These are phyloP conservation scores for Angomonas ambiguus DNA, from an alignment of 208 protist species.

Conservation along the genomic window DNA sequence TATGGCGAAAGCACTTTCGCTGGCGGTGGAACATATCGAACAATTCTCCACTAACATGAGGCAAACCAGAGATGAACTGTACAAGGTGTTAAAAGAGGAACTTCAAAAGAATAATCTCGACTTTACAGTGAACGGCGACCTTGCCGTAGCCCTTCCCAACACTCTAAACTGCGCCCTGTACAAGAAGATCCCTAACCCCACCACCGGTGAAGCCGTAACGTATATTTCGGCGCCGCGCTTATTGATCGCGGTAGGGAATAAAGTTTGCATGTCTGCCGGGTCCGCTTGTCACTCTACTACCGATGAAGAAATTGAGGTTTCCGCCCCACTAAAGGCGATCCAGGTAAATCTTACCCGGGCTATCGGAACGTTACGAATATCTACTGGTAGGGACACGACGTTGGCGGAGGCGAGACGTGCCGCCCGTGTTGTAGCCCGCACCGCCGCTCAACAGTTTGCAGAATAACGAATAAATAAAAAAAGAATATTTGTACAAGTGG, in stretches of 20 bases:
- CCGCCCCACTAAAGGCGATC: slow-evolving; percentile 60
- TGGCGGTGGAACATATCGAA: slow-evolving; percentile 37
- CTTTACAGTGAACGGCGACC: slow-evolving; percentile 67
- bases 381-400: slow-evolving; percentile 62
- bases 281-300: slow-evolving; percentile 77
- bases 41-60: slow-evolving; percentile 39
- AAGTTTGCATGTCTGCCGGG: slow-evolving; percentile 82
- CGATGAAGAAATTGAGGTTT: slow-evolving; percentile 48
- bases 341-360: slow-evolving; percentile 46
- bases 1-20: slow-evolving; percentile 65
- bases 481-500: too few relatives aligned
- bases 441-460: slow-evolving; percentile 74
- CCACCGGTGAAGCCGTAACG: slow-evolving; percentile 19
- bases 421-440: slow-evolving; percentile 59
- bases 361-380: slow-evolving; percentile 73
- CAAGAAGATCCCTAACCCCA: slow-evolving; percentile 33
- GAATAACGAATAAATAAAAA: slow-evolving; percentile 24
- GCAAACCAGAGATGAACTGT: slow-evolving; percentile 56
- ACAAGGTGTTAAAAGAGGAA: slow-evolving; percentile 42
- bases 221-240: slow-evolving; percentile 76
- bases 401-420: slow-evolving; percentile 64
- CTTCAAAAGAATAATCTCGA: slow-evolving; percentile 49
- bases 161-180: slow-evolving; percentile 81
- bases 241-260: slow-evolving; percentile 52
- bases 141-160: slow-evolving; percentile 59